Evolutionary conservation across 352 stramenopile genomes (phyloP).

Genomic region (Phytopythium oedochilum): DNA sequence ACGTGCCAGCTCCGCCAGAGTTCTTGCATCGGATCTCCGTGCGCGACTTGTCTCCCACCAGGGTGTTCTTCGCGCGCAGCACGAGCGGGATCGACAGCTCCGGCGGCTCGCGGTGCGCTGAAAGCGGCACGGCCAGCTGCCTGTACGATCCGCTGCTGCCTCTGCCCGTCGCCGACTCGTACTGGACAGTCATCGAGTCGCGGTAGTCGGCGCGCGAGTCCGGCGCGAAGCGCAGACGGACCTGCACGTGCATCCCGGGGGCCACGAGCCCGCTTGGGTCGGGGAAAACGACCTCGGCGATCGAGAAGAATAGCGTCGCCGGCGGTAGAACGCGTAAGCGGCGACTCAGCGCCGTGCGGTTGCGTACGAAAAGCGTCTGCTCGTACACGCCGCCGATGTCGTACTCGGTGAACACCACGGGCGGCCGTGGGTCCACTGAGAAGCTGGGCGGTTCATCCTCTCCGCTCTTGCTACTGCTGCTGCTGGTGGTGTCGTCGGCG

Average conservation of each 20-base stretch:
- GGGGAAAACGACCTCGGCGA: slow-evolving; percentile 45
- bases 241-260: slow-evolving; percentile 61
- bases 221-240: slow-evolving; percentile 56
- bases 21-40: slow-evolving; percentile 57
- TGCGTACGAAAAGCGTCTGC: slow-evolving; percentile 59
- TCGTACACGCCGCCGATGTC: slow-evolving; percentile 76
- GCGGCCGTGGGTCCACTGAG: slow-evolving; percentile 38
- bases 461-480: not conserved
- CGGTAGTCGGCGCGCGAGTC: slow-evolving; percentile 77
- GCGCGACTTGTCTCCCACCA: slow-evolving; percentile 48
- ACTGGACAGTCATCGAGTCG: slow-evolving; percentile 49
- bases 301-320: slow-evolving; percentile 55
- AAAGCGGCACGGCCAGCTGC: slow-evolving; percentile 36
- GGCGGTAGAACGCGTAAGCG: slow-evolving; percentile 61
- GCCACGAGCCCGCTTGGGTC: slow-evolving; percentile 45
- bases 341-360: slow-evolving; percentile 46
- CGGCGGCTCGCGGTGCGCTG: slow-evolving; percentile 43
- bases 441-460: slow-evolving; percentile 21
- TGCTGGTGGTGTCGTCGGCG: not conserved
- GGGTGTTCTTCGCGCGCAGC: slow-evolving; percentile 46
- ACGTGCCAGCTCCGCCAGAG: slow-evolving; percentile 47
- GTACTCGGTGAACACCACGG: slow-evolving; percentile 63
- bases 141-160: slow-evolving; percentile 9
- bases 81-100: slow-evolving; percentile 64
- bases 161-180: slow-evolving; percentile 20